phyloP scores from a whole-genome alignment of 78 protist genomes.

The Guillardia theta region DNA sequence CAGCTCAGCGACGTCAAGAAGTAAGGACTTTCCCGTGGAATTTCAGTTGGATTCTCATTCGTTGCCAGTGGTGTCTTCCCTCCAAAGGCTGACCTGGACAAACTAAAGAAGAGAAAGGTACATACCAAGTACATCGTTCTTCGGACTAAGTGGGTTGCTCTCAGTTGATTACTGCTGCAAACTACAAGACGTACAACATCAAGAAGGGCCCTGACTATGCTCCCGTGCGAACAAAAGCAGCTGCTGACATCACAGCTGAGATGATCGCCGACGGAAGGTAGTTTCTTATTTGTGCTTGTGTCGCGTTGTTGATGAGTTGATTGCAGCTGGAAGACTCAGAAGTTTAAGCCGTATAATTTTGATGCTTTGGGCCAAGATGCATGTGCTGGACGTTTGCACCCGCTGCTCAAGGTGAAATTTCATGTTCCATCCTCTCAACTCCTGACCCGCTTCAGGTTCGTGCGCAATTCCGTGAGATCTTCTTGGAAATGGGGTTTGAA shows the following conservation, averaged over 20 bases:
- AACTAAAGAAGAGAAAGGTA: constrained; percentile 63
- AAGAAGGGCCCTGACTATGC: constrained; percentile 40
- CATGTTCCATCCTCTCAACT: neutral
- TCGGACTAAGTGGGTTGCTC: no score
- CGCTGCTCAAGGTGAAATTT: constrained; percentile 87
- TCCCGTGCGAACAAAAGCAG: neutral
- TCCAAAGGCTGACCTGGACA: neutral
- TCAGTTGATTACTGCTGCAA: neutral
- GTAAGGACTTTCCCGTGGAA: no score
- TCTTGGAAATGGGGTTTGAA: constrained; percentile 95
- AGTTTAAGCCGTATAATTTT: constrained; percentile 69
- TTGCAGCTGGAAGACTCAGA: constrained; percentile 15
- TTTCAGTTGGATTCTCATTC: no score
- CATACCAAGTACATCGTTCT: no score
- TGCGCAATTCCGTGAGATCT: constrained; percentile 87
- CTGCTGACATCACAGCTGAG: constrained; percentile 49
- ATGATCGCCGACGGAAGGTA: constrained; percentile 49
- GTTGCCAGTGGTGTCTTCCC: neutral
- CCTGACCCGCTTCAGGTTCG: neutral
- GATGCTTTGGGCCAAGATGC: constrained; percentile 60
- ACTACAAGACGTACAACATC: neutral
- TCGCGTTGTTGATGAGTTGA: no score
- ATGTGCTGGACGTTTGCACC: constrained; percentile 87
- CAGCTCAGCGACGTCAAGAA: neutral
- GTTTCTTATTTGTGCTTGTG: no score